A percentile compares a stretch with the other conserved stretches of the same genome.
Evolutionary conservation across 768 basidiomycete genomes (phyloP).

Genomic region (Kwoniella sp.): DNA sequence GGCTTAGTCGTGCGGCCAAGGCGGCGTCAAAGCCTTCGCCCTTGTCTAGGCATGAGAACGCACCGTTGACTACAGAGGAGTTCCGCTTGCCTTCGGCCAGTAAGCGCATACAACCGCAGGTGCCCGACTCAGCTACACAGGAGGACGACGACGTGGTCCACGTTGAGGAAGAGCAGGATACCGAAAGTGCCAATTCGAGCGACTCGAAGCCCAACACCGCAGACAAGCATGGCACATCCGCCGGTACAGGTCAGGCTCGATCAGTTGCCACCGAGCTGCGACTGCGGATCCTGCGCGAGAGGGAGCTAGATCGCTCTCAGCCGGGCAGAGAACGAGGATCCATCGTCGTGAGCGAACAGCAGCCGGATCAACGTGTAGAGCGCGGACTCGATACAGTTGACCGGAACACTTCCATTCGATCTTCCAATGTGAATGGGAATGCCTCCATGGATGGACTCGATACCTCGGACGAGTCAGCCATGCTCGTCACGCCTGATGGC

Average conservation of each 20-base stretch:
- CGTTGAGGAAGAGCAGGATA: constrained; percentile 3
- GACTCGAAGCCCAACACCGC: not conserved
- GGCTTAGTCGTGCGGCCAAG: constrained; percentile 12
- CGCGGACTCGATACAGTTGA: too few species aligned
- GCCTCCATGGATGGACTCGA: not conserved
- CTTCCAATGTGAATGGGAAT: not conserved
- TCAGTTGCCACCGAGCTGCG: constrained; percentile 23
- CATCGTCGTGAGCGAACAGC: not conserved
- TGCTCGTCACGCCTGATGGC: constrained; percentile 20
- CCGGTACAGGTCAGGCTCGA: not conserved
- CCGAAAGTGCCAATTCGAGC: not conserved
- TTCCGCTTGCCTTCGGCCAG: constrained; percentile 10
- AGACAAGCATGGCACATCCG: too few species aligned
- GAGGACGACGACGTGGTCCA: not conserved
- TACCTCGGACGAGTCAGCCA: constrained; percentile 21
- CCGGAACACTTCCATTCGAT: too few species aligned
- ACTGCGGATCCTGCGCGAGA: constrained; percentile 23
- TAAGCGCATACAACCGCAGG: not conserved
- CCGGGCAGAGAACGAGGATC: not conserved
- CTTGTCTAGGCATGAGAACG: not conserved
- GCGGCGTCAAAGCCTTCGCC: constrained; percentile 4
- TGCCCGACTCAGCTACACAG: not conserved
- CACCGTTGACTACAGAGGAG: not conserved
- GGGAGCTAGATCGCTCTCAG: constrained; percentile 4
- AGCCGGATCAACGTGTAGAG: too few species aligned